Percentiles rank a stretch among this genome's conserved stretches.
Conservation (phyloP, 1,284 basidiomycete genomes). For the Ceratobasidium sp. region DNA sequence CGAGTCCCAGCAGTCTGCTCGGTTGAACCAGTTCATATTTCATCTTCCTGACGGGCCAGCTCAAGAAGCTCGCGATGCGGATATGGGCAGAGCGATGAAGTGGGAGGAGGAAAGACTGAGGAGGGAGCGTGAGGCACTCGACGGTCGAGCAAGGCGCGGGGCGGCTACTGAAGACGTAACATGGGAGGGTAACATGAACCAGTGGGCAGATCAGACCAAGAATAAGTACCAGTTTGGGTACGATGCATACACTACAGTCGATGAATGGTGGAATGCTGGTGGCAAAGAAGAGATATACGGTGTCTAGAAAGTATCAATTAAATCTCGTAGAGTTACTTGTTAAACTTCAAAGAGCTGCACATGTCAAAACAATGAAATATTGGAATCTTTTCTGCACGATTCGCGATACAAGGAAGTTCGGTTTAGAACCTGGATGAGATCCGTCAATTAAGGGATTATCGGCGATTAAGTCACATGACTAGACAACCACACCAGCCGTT, state of each 20-base stretch:
- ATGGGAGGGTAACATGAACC: constrained; percentile 47
- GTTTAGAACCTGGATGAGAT: too few species aligned
- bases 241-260: constrained; percentile 48
- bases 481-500: too few species aligned
- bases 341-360: not conserved
- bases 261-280: constrained; percentile 47
- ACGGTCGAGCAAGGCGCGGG: not conserved
- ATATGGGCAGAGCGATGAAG: constrained; percentile 49
- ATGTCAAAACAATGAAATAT: too few species aligned
- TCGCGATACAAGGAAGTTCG: too few species aligned
- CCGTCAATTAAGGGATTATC: too few species aligned
- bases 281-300: constrained; percentile 46
- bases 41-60: constrained; percentile 50
- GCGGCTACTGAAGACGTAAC: not conserved
- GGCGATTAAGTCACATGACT: too few species aligned
- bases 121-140: constrained; percentile 16
- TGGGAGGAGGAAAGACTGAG: constrained; percentile 11
- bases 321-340: not conserved
- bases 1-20: constrained; percentile 44
- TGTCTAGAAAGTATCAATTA: not conserved
- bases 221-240: constrained; percentile 48
- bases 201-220: constrained; percentile 51
- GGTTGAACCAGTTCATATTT: constrained; percentile 50
- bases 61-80: constrained; percentile 47
- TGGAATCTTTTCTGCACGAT: too few species aligned